Evolutionary conservation across 495 filamentous ascomycete species (phyloP).

Genomic region (Aspergillus bertholletiae): DNA sequence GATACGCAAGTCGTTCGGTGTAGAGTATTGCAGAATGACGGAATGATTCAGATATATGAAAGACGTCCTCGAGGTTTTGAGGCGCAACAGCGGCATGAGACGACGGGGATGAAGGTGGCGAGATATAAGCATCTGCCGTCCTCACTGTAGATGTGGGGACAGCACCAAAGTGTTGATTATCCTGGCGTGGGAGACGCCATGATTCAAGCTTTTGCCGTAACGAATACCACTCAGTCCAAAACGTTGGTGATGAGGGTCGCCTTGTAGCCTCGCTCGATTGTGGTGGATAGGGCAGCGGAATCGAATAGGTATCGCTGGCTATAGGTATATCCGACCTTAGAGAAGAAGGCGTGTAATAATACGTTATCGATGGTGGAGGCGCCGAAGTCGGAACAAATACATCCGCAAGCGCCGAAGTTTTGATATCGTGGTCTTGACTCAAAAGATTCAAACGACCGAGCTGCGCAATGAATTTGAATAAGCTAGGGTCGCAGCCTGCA

Average conservation of each 20-base stretch:
- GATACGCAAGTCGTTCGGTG: conserved; percentile 81
- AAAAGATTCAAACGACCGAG: conserved; percentile 86
- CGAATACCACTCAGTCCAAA: conserved; percentile 86
- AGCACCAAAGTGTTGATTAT: conserved; percentile 16
- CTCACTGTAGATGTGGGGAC: conserved; percentile 19
- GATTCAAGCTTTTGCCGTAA: conserved; percentile 71
- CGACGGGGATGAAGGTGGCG: conserved; percentile 27
- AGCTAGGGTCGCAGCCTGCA: conserved; percentile 77
- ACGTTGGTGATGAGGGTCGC: conserved; percentile 44
- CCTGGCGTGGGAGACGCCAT: conserved; percentile 68
- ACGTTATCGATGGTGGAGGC: conserved; percentile 39
- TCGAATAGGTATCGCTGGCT: conserved; percentile 16
- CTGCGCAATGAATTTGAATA: conserved; percentile 74
- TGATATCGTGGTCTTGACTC: conserved; percentile 66
- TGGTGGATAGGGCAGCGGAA: conserved; percentile 28
- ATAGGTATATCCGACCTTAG: conserved; percentile 8
- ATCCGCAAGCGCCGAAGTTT: conserved; percentile 23
- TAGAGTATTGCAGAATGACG: conserved; percentile 87
- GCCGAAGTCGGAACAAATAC: conserved; percentile 27
- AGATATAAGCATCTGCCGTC: conserved; percentile 20
- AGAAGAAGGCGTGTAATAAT: conserved; percentile 19
- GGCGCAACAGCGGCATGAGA: conserved; percentile 29
- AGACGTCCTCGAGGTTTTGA: conserved; percentile 50
- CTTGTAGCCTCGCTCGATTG: conserved; percentile 20
- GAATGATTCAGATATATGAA: conserved; percentile 79